Conservation (phyloP, 345 rosid genomes). For the Populus alba region DNA sequence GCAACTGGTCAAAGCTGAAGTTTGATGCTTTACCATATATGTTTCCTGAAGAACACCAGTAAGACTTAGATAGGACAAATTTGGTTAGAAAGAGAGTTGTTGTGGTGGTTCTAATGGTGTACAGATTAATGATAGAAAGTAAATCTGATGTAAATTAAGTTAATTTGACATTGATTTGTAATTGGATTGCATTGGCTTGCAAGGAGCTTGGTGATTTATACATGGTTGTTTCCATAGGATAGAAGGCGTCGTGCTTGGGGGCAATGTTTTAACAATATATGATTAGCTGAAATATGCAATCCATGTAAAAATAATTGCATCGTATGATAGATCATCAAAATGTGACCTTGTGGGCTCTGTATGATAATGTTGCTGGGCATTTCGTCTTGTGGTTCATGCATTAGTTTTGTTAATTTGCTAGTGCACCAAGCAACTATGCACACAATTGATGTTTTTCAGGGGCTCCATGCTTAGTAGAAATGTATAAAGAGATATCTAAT, state of each 20-base stretch:
- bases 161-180: not conserved
- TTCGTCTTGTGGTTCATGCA: too few species aligned
- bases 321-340: too few species aligned
- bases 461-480: too few species aligned
- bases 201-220: slow-evolving; percentile 1
- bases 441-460: too few species aligned
- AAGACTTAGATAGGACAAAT: not conserved
- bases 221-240: not conserved
- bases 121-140: not conserved
- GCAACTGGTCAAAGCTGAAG: slow-evolving; percentile 6
- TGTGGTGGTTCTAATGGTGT: not conserved
- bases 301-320: too few species aligned
- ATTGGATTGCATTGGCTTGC: not conserved
- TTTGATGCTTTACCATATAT: not conserved
- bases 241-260: not conserved
- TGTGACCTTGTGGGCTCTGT: too few species aligned
- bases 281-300: too few species aligned
- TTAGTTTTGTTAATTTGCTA: too few species aligned
- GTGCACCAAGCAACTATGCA: too few species aligned
- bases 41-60: not conserved
- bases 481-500: too few species aligned
- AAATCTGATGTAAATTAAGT: slow-evolving; percentile 4
- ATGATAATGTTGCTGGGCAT: too few species aligned
- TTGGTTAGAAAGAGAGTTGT: not conserved
- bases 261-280: not conserved